Evolutionary conservation across 2,329 filamentous ascomycete species (phyloP).

Genomic region (Sclerotiophoma versabilis): DNA sequence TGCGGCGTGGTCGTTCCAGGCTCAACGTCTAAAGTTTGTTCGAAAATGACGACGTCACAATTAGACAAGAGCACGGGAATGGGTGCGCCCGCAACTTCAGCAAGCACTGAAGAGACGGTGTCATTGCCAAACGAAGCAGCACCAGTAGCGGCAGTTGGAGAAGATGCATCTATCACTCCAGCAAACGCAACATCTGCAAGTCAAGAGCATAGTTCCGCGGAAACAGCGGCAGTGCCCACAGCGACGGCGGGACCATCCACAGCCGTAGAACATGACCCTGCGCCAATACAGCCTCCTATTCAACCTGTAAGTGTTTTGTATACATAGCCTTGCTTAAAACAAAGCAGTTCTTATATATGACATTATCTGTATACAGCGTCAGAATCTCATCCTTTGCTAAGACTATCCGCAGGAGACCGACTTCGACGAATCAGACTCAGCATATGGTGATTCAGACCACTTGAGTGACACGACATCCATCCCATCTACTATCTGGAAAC

Average conservation of each 20-base stretch:
- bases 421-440: slow-evolving; percentile 32
- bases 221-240: neutral
- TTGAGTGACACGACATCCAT: slow-evolving; percentile 43
- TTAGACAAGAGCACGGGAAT: neutral
- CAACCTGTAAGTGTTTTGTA: slow-evolving; percentile 9
- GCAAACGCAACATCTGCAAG: neutral
- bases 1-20: slow-evolving; percentile 1
- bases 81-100: neutral
- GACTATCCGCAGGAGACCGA: slow-evolving; percentile 9
- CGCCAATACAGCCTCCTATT: slow-evolving; percentile 14
- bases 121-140: neutral
- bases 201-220: slow-evolving; percentile 2
- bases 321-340: neutral
- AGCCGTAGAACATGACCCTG: slow-evolving; percentile 9
- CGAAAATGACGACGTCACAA: slow-evolving; percentile 7
- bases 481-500: slow-evolving; percentile 37
- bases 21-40: neutral
- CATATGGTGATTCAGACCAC: slow-evolving; percentile 31
- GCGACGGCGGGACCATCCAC: slow-evolving; percentile 3
- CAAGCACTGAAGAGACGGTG: neutral
- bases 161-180: neutral
- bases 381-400: neutral
- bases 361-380: neutral
- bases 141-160: neutral
- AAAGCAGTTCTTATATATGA: neutral